phyloP scores from a whole-genome alignment of 768 basidiomycete genomes.

The Phylloporus arenicola region DNA sequence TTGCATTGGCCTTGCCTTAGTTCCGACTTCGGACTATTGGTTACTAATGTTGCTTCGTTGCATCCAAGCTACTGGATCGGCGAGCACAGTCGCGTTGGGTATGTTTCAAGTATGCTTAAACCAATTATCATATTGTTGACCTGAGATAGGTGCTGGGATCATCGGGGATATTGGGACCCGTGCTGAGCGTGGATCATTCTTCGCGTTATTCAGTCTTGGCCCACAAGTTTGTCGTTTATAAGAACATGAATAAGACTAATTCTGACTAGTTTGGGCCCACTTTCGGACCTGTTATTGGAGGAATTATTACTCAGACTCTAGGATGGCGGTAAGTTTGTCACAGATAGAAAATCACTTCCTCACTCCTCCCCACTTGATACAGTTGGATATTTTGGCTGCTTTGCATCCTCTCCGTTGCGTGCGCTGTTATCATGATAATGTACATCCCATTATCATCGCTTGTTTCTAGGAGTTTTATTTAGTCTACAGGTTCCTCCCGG shows the following conservation, averaged over 20 bases:
- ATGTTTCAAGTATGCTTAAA: slow-evolving; percentile 2
- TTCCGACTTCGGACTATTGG: slow-evolving; percentile 65
- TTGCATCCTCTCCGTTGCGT: slow-evolving; percentile 13
- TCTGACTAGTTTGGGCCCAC: slow-evolving; percentile 48
- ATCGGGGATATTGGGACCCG: slow-evolving; percentile 73
- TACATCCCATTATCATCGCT: background rate
- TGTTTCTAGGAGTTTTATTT: background rate
- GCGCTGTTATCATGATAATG: slow-evolving; percentile 11
- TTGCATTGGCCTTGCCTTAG: slow-evolving; percentile 57
- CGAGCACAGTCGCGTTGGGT: slow-evolving; percentile 75
- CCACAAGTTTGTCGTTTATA: slow-evolving; percentile 43
- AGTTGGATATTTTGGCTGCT: slow-evolving; percentile 23
- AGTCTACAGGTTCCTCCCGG: slow-evolving; percentile 18
- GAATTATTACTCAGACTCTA: slow-evolving; percentile 45
- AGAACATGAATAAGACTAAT: background rate
- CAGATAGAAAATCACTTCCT: background rate
- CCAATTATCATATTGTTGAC: background rate
- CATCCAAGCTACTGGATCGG: slow-evolving; percentile 73
- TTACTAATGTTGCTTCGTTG: slow-evolving; percentile 74
- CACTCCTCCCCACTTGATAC: background rate
- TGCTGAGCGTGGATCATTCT: slow-evolving; percentile 68
- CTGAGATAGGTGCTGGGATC: slow-evolving; percentile 56
- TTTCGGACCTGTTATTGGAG: slow-evolving; percentile 47
- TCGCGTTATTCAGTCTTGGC: slow-evolving; percentile 60
- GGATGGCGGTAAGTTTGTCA: slow-evolving; percentile 55